A percentile compares a stretch with the other conserved stretches of the same genome.
Evolutionary conservation across 306 rosid genomes (phyloP).

Genomic region (Ormosia emarginata): DNA sequence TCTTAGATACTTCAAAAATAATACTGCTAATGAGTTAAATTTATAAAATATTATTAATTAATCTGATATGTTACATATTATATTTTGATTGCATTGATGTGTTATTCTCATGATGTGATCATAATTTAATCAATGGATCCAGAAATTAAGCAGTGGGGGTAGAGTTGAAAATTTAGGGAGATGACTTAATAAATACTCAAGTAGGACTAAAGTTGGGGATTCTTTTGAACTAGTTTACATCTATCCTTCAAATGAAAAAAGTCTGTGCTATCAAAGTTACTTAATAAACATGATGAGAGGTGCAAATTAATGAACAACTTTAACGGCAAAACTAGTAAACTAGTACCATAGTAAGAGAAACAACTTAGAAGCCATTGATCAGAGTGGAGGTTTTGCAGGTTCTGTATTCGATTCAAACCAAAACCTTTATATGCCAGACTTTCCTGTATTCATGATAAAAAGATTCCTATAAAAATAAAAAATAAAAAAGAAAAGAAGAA

Average conservation of each 20-base stretch:
- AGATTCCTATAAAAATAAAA: not conserved
- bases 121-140: not conserved
- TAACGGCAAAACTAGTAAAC: too few species aligned
- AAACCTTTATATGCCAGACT: not conserved
- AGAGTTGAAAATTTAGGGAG: too few species aligned
- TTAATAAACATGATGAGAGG: too few species aligned
- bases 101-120: not conserved
- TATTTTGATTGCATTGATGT: not conserved
- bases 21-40: not conserved
- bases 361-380: too few species aligned
- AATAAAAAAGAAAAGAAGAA: not conserved
- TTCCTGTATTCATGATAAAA: not conserved
- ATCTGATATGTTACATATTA: not conserved
- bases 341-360: too few species aligned
- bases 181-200: too few species aligned
- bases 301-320: too few species aligned
- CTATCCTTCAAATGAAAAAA: too few species aligned
- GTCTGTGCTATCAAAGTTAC: too few species aligned
- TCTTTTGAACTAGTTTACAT: too few species aligned
- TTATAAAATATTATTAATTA: not conserved
- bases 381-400: not conserved
- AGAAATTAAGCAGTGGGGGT: not conserved
- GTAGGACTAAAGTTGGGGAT: too few species aligned
- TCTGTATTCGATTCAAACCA: not conserved
- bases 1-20: not conserved